Base-by-base conservation (phyloP, 2,329 filamentous ascomycete genomes). In the Colletotrichum musae region DNA sequence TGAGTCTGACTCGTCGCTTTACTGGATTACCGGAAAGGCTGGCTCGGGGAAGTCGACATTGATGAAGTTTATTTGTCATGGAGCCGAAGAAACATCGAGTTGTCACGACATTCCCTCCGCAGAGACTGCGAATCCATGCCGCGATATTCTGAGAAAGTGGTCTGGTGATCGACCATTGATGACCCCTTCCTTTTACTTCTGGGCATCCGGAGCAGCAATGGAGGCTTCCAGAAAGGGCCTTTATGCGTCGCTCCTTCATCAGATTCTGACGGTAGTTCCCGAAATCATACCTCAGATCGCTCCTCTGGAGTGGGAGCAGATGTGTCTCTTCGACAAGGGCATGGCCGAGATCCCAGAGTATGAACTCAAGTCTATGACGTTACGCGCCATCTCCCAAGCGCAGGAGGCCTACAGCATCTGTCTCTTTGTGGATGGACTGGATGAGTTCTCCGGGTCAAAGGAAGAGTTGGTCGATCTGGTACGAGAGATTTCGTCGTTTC, bases 101-200 rank as follows among this genome's bases (percentile, higher is more conserved):
- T 7, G 28, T 7, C 5, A 21, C 57, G 2, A 28, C 15, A 50
- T 1, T 7, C n/a, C 6, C 57, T 59, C 24, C 5, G 15, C 12
- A 15, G 10, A 43, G 3, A 43, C 15, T 5, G 13, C 12, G 6
- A 43, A 43, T 5, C 39, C 2, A 43, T 43, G 39, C 10, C 15
- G 13, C 13, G 39, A 26, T 15, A 12, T 16, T 48, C n/a, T 36
- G 18, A 41, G n/a, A 13, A 24, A 32, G 21, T 9, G 32, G 41
- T 0, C 77, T 85, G 4, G 83, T 84, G 12, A 43, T 13, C 12
- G 48, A 32, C 21, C 48, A 7, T 12, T 61, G 36, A 53, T 53
- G 4, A 45, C 24, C 6, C 48, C 48, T 2, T 61, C 48, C 1
- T 61, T 53, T 10, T 61, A 61, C 39, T 61, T 61, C 16, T 61